Evolutionary conservation across 2,329 filamentous ascomycete genomes (phyloP).

Genomic region (Gliomastix tumulicola): DNA sequence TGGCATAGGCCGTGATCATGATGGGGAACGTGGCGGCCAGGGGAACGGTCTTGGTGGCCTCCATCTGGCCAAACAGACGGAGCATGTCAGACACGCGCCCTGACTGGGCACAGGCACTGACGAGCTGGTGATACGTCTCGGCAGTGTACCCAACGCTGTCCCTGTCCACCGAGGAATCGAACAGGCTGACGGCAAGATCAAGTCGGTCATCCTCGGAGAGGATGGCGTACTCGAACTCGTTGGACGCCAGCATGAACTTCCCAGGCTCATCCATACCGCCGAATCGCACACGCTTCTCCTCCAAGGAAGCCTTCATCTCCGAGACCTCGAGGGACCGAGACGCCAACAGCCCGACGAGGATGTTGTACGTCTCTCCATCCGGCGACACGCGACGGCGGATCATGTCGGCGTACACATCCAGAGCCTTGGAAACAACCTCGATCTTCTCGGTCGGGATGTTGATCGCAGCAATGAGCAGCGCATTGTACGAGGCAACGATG

Average conservation of each 20-base stretch:
- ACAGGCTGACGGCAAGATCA: conserved; percentile 77
- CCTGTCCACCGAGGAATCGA: conserved; percentile 64
- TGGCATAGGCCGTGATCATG: conserved; percentile 93
- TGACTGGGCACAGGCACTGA: conserved; percentile 78
- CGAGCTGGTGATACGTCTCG: conserved; percentile 77
- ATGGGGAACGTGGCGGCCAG: conserved; percentile 78
- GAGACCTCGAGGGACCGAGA: conserved; percentile 74
- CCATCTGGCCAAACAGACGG: conserved; percentile 86
- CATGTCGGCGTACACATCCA: conserved; percentile 97
- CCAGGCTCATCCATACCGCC: conserved; percentile 78
- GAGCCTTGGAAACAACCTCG: conserved; percentile 80
- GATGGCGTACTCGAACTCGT: conserved; percentile 80
- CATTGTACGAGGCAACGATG: conserved; percentile 83
- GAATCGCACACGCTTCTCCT: conserved; percentile 77
- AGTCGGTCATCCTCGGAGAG: conserved; percentile 82
- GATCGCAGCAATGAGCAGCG: conserved; percentile 77
- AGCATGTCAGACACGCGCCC: conserved; percentile 85
- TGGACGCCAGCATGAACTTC: conserved; percentile 83
- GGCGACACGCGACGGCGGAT: conserved; percentile 75
- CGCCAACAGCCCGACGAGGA: conserved; percentile 76
- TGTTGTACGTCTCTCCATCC: conserved; percentile 80
- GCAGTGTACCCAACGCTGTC: conserved; percentile 63
- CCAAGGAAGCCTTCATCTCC: conserved; percentile 63
- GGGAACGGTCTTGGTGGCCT: conserved; percentile 64
- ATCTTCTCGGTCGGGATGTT: conserved; percentile 71